These are phyloP conservation scores for Euclidium syriacum DNA, from an alignment of 345 rosid genomes.

Conservation along the genomic window DNA sequence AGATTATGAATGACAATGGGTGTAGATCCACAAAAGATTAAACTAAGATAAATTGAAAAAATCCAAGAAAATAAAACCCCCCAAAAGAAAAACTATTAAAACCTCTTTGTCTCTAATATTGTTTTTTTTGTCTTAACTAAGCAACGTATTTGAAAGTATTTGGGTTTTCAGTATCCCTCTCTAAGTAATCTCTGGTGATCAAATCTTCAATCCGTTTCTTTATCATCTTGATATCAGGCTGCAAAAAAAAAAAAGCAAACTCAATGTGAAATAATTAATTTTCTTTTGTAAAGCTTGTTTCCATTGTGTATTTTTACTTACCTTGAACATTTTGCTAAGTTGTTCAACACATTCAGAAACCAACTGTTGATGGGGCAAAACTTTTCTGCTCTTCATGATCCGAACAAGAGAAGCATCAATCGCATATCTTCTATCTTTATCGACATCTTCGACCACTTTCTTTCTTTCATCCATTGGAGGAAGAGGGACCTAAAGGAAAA, in stretches of 20 bases:
- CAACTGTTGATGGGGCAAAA: slow-evolving; percentile 65
- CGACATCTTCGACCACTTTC: slow-evolving; percentile 80
- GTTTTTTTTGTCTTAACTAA: slow-evolving; percentile 10
- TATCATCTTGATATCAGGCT: slow-evolving; percentile 78
- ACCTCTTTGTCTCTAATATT: background rate
- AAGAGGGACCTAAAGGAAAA: slow-evolving; percentile 39
- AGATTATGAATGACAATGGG: no score
- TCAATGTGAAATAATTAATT: no score
- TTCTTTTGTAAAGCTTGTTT: no score
- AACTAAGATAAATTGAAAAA: no score
- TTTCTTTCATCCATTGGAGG: slow-evolving; percentile 78
- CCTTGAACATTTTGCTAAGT: slow-evolving; percentile 83
- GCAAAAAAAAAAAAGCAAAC: background rate
- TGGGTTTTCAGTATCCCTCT: slow-evolving; percentile 62
- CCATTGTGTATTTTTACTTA: no score
- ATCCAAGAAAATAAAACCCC: no score
- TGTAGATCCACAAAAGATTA: no score
- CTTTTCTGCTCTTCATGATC: slow-evolving; percentile 86
- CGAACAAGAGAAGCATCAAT: slow-evolving; percentile 90
- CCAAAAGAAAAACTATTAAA: background rate
- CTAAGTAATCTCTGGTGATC: slow-evolving; percentile 65
- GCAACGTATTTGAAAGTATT: slow-evolving; percentile 64
- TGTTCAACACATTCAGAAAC: slow-evolving; percentile 79
- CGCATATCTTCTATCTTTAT: slow-evolving; percentile 70
- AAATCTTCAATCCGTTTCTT: slow-evolving; percentile 87